Percentiles rank a stretch among this genome's conserved stretches.
Evolutionary conservation across 2,329 filamentous ascomycete species (phyloP).

Genomic region (Ceratocystis lukuohia): DNA sequence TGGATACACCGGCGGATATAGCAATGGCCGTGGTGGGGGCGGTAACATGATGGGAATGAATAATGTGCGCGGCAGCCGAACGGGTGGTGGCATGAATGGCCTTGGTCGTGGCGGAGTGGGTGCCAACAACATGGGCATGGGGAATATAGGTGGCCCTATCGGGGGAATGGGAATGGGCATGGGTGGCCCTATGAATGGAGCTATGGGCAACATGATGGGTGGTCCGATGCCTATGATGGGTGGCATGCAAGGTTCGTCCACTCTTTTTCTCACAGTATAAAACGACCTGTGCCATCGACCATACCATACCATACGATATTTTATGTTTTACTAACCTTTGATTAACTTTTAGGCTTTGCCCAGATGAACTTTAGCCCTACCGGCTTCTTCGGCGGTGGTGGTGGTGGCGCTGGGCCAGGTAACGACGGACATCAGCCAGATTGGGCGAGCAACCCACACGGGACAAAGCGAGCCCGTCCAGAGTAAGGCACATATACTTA

Average conservation of each 20-base stretch:
- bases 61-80: slow-evolving; percentile 34
- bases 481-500: slow-evolving; percentile 34
- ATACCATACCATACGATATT: no score
- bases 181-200: slow-evolving; percentile 22
- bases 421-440: slow-evolving; percentile 31
- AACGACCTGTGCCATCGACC: no score
- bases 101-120: slow-evolving; percentile 32
- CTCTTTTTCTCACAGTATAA: background rate
- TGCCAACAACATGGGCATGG: slow-evolving; percentile 38
- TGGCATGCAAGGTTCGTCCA: slow-evolving; percentile 30
- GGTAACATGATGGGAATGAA: slow-evolving; percentile 32
- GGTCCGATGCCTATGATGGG: slow-evolving; percentile 36
- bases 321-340: slow-evolving; percentile 19
- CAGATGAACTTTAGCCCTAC: slow-evolving; percentile 59
- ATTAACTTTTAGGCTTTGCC: slow-evolving; percentile 28
- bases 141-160: slow-evolving; percentile 41
- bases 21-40: slow-evolving; percentile 30
- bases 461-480: slow-evolving; percentile 63
- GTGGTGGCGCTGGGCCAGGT: slow-evolving; percentile 37
- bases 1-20: slow-evolving; percentile 24
- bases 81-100: slow-evolving; percentile 33
- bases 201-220: slow-evolving; percentile 29
- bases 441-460: slow-evolving; percentile 54
- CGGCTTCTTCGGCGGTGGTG: slow-evolving; percentile 43
- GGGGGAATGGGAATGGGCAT: slow-evolving; percentile 14